A percentile compares a stretch with the other conserved stretches of the same genome.
Conservation (phyloP, 495 filamentous ascomycete genomes). For the Lophium mytilinum region DNA sequence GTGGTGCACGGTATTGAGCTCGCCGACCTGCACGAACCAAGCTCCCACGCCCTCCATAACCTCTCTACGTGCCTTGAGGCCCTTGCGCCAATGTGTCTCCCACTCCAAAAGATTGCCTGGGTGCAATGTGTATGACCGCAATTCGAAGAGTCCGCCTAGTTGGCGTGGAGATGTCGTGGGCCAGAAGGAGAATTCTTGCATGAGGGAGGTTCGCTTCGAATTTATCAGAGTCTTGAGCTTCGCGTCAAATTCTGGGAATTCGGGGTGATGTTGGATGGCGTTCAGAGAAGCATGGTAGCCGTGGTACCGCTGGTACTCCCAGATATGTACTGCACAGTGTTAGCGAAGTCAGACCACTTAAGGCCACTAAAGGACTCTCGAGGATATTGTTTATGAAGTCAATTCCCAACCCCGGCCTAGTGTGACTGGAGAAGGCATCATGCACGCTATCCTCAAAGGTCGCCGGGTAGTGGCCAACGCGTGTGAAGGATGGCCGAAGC, state of each 20-base stretch:
- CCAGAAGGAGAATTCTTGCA: slow-evolving; percentile 99
- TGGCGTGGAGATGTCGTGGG: slow-evolving; percentile 84
- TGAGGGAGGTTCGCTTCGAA: slow-evolving; percentile 78
- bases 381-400: too few relatives aligned
- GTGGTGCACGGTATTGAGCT: slow-evolving; percentile 95
- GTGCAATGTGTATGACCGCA: slow-evolving; percentile 93
- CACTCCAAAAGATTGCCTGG: slow-evolving; percentile 94
- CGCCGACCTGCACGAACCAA: slow-evolving; percentile 98
- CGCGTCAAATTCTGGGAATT: slow-evolving; percentile 70
- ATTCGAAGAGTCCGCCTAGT: slow-evolving; percentile 89
- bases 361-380: too few relatives aligned
- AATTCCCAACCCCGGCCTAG: too few relatives aligned
- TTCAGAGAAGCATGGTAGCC: slow-evolving; percentile 91
- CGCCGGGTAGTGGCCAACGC: too few relatives aligned
- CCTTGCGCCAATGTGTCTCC: slow-evolving; percentile 97
- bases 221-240: slow-evolving; percentile 75
- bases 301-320: slow-evolving; percentile 97
- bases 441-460: too few relatives aligned
- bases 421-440: too few relatives aligned
- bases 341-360: too few relatives aligned
- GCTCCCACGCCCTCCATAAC: slow-evolving; percentile 99
- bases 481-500: too few relatives aligned
- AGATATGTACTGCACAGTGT: slow-evolving; percentile 71
- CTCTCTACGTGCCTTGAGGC: slow-evolving; percentile 78
- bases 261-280: slow-evolving; percentile 68